These are phyloP conservation scores for Citrus sinensis DNA, from an alignment of 345 rosid genomes.

Conservation along the genomic window DVS_A1.0 CM039164.1:3793001-3793500, in stretches of 20 bases:
- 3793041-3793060: slow-evolving; percentile 67
- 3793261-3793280: neutral
- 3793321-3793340: neutral
- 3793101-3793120: slow-evolving; percentile 76
- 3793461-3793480: slow-evolving; percentile 3
- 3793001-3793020: slow-evolving; percentile 49
- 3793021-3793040: slow-evolving; percentile 65
- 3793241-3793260: slow-evolving; percentile 69
- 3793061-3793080: slow-evolving; percentile 74
- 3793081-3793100: slow-evolving; percentile 87
- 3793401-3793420: neutral
- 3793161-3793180: slow-evolving; percentile 58
- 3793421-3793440: neutral
- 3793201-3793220: slow-evolving; percentile 53
- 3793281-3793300: neutral
- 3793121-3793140: slow-evolving; percentile 80
- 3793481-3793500: slow-evolving; percentile 82
- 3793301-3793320: neutral
- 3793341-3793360: neutral
- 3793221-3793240: slow-evolving; percentile 46
- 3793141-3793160: slow-evolving; percentile 71
- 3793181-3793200: slow-evolving; percentile 81
- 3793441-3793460: neutral
- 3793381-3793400: neutral
- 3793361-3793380: neutral